Base-by-base conservation (phyloP, 441 rosid species). In the Erodium moschatum region DNA sequence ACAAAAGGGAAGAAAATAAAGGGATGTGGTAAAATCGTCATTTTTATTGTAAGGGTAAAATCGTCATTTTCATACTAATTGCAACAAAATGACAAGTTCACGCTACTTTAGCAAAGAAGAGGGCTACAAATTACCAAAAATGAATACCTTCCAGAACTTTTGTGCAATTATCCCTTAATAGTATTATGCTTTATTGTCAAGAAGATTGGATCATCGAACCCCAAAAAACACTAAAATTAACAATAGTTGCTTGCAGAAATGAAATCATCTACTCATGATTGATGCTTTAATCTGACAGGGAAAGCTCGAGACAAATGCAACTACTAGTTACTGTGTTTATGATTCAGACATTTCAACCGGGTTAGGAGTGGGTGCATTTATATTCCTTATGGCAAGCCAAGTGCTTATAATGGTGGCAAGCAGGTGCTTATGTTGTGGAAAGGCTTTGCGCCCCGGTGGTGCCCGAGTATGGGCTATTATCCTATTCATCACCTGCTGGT, bases 291-390 rank as follows among this genome's bases (percentile, higher is more conserved):
- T 54, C 61, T 54, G 11, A 54, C 61, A 54, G 61, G 61, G 61
- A 15, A 54, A 54, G 61, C 61, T 54, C 21, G 16, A 7, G 2
- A 18, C 24, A 15, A 18, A 54, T 54, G 21, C 61, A 54, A 54
- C 61, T 15, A 16, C 20, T 54, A 54, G 6, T 18, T 54, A 54
- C 16, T 54, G 61, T 54, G 61, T 54, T 54, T 54, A 54, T 15
- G 61, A 54, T 54, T 54, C 61, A 21, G 61, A 54, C 61, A 54
- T 54, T 18, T 16, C 61, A 54, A 54, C 61, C 9, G 61, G 61
- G 19, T 18, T 54, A 54, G 61, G 61, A 15, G 61, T 54, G 20
- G 61, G 61, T 6, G 61, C 61, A 18, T 54, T 54, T 16, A 24
- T 54, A 4, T 54, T 54, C 61, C 61, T 54, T 18, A 15, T 54